These are phyloP conservation scores for Penicillium freii DNA, from an alignment of 2,329 filamentous ascomycete species.

Conservation along the genomic window DNA sequence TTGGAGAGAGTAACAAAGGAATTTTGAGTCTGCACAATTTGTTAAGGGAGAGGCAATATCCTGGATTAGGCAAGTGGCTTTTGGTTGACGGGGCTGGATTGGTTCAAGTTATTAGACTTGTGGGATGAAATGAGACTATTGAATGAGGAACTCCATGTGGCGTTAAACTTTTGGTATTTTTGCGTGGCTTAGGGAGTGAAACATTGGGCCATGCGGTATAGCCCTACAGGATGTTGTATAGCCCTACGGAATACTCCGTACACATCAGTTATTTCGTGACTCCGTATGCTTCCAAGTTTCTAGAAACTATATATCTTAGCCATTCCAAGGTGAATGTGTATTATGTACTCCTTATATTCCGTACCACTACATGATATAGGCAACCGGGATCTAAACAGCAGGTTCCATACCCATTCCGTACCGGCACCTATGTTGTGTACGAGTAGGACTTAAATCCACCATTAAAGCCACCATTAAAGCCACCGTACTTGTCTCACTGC, in stretches of 20 bases:
- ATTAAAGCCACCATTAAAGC: no score
- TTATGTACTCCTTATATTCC: no score
- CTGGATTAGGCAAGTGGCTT: not conserved
- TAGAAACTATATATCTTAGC: not conserved
- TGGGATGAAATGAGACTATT: not conserved
- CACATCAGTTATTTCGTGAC: not conserved
- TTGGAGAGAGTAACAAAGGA: not conserved
- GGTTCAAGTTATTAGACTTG: not conserved
- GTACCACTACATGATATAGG: no score
- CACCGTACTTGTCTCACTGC: conserved; percentile 2
- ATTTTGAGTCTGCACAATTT: not conserved
- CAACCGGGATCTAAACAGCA: not conserved
- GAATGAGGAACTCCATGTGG: not conserved
- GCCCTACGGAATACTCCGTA: not conserved
- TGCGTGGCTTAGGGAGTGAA: not conserved
- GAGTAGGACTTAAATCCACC: not conserved
- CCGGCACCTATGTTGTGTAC: not conserved
- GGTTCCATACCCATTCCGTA: not conserved
- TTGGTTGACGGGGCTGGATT: not conserved
- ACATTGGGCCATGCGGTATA: not conserved
- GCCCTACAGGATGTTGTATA: not conserved
- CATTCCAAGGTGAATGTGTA: not conserved
- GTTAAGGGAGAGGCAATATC: not conserved
- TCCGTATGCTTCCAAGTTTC: not conserved
- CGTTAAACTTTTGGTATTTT: not conserved